Percentiles rank a stretch among this genome's conserved stretches.
Conservation (phyloP, 352 stramenopile species). For the Phytophthora colocasiae region DNA sequence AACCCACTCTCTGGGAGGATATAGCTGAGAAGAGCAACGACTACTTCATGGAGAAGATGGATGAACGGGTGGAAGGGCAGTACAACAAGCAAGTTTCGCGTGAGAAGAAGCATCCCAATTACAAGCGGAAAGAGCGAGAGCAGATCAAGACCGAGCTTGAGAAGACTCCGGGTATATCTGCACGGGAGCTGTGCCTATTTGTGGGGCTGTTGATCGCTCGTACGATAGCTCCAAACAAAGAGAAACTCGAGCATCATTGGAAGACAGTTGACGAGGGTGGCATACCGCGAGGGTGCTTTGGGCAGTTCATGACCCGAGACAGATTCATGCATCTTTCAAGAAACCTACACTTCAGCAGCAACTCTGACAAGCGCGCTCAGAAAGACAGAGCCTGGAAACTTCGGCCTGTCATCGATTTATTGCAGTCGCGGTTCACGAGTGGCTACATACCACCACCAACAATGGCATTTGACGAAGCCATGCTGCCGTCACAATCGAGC, state of each 20-base stretch:
- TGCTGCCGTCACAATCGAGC: constrained; percentile 2
- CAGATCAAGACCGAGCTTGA: neutral
- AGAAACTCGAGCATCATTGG: constrained; percentile 6
- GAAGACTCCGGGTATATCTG: neutral
- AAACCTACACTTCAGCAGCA: constrained; percentile 5
- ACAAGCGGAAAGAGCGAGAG: neutral
- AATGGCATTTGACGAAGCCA: constrained; percentile 10
- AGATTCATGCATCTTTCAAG: constrained; percentile 9
- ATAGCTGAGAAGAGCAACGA: neutral
- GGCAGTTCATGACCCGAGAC: constrained; percentile 1
- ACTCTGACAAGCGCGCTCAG: neutral
- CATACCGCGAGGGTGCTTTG: neutral
- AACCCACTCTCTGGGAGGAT: neutral
- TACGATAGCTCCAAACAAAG: neutral
- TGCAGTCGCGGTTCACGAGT: neutral
- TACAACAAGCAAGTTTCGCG: neutral
- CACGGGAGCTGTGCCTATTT: constrained; percentile 1
- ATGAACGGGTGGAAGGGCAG: neutral
- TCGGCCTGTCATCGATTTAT: neutral
- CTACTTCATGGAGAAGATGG: constrained; percentile 3
- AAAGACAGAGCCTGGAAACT: constrained; percentile 2
- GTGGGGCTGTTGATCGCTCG: neutral
- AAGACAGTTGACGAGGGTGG: neutral
- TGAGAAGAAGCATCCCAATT: neutral
- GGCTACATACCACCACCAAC: neutral